Evolutionary conservation across 2,329 filamentous ascomycete species (phyloP).

Genomic region (Pseudonectria buxi): DNA sequence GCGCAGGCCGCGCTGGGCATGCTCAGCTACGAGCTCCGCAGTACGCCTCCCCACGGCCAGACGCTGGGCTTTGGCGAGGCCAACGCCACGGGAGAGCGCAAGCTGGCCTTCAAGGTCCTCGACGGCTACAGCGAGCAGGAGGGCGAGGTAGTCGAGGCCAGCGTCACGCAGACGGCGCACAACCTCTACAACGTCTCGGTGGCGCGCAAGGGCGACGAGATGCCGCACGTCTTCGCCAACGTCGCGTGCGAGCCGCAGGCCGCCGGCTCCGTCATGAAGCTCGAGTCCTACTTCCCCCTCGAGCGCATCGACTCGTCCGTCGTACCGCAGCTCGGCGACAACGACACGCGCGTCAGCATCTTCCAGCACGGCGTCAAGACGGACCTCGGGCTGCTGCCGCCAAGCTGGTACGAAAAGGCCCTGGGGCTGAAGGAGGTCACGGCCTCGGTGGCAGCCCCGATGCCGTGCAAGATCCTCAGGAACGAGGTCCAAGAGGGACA

Average conservation of each 20-base stretch:
- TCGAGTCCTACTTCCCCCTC: slow-evolving; percentile 63
- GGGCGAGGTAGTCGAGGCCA: slow-evolving; percentile 53
- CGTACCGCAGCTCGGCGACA: slow-evolving; percentile 47
- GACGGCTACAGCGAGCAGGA: slow-evolving; percentile 60
- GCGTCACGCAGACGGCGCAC: slow-evolving; percentile 41
- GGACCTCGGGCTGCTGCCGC: slow-evolving; percentile 50
- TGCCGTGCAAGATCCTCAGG: slow-evolving; percentile 93
- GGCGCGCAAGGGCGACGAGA: slow-evolving; percentile 33
- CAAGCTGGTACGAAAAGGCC: slow-evolving; percentile 81
- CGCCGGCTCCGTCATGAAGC: slow-evolving; percentile 22
- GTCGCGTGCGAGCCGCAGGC: slow-evolving; percentile 35
- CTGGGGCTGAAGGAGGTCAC: slow-evolving; percentile 73
- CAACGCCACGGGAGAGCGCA: slow-evolving; percentile 35
- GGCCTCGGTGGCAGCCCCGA: slow-evolving; percentile 83
- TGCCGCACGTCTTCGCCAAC: slow-evolving; percentile 35
- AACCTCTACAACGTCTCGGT: slow-evolving; percentile 42
- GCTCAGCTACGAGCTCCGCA: slow-evolving; percentile 43
- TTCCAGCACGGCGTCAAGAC: slow-evolving; percentile 65
- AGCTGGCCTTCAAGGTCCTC: slow-evolving; percentile 45
- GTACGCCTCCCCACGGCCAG: slow-evolving; percentile 38
- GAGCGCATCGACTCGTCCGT: slow-evolving; percentile 76
- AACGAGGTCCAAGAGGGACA: slow-evolving; percentile 84
- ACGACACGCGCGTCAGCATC: slow-evolving; percentile 61
- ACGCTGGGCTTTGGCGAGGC: slow-evolving; percentile 49
- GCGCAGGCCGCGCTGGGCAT: slow-evolving; percentile 81